These are phyloP conservation scores for Tilletia walkeri DNA, from an alignment of 1,284 basidiomycete genomes.

Conservation along the genomic window DNA sequence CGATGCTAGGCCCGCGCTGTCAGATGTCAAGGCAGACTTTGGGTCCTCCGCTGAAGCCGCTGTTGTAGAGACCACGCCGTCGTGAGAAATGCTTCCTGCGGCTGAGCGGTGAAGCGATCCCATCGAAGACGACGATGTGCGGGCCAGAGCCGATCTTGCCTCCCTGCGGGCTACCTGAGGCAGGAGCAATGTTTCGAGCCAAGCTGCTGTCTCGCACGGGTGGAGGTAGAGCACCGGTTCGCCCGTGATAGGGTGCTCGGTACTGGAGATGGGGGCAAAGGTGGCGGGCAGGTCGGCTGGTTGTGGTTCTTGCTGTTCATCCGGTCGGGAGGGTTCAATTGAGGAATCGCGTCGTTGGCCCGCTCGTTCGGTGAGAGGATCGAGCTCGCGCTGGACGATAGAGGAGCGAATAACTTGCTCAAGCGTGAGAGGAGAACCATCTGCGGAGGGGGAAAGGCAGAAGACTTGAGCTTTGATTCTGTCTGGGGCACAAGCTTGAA, in stretches of 20 bases:
- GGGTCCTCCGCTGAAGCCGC: neutral
- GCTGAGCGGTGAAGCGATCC: no score
- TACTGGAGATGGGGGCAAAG: slow-evolving; percentile 10
- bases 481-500: no score
- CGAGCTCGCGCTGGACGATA: slow-evolving; percentile 17
- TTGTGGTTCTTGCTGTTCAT: neutral
- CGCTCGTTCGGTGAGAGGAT: slow-evolving; percentile 10
- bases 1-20: neutral
- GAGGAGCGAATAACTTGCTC: slow-evolving; percentile 17
- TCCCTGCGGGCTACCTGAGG: slow-evolving; percentile 4
- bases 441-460: neutral
- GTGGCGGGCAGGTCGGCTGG: slow-evolving; percentile 12
- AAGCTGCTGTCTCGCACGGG: slow-evolving; percentile 21
- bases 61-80: neutral
- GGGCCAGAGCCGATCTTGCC: neutral
- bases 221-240: slow-evolving; percentile 21
- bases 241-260: slow-evolving; percentile 19
- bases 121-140: slow-evolving; percentile 1
- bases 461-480: neutral
- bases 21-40: neutral
- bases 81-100: no score
- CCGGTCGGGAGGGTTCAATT: no score
- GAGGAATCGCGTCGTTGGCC: neutral
- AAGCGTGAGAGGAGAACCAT: slow-evolving; percentile 14
- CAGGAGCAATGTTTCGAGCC: slow-evolving; percentile 11